Evolutionary conservation across 2,329 filamentous ascomycete species (phyloP).

Genomic region (Tolypocladium nubicola): DNA sequence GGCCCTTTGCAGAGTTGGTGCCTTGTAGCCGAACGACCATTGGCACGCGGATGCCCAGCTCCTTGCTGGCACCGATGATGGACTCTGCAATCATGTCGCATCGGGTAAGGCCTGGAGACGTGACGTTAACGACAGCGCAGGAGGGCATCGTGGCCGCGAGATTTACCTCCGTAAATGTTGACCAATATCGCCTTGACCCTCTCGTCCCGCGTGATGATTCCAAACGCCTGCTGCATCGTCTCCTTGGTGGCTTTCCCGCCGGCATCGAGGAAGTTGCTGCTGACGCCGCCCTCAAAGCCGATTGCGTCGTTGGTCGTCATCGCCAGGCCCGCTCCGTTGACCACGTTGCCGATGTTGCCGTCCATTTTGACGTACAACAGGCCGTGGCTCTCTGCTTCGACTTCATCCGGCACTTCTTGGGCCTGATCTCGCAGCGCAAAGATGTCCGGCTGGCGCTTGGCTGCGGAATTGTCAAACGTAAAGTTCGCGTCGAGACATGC

Average conservation of each 20-base stretch:
- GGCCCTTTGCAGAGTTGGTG: conserved; percentile 30
- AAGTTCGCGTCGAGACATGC: conserved; percentile 27
- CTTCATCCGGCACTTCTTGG: conserved; percentile 22
- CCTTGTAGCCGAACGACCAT: conserved; percentile 36
- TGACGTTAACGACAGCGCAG: background rate
- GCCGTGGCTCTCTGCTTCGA: conserved; percentile 43
- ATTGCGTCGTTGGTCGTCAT: conserved; percentile 88
- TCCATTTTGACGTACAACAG: conserved; percentile 65
- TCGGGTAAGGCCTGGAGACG: conserved; percentile 29
- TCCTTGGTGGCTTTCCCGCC: conserved; percentile 78
- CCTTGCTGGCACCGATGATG: conserved; percentile 29
- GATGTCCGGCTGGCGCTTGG: conserved; percentile 26
- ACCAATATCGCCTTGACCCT: conserved; percentile 58
- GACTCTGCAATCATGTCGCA: conserved; percentile 42
- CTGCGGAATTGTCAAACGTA: conserved; percentile 36
- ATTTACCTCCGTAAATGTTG: conserved; percentile 40
- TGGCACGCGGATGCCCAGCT: conserved; percentile 27
- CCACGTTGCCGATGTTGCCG: conserved; percentile 65
- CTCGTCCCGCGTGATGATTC: conserved; percentile 59
- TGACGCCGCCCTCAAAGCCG: conserved; percentile 51
- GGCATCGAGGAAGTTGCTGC: conserved; percentile 81
- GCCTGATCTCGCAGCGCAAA: conserved; percentile 24
- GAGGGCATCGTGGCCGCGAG: too few species aligned
- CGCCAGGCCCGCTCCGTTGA: conserved; percentile 81
- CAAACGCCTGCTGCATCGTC: conserved; percentile 69